Base-by-base conservation (phyloP, 2,329 filamentous ascomycete species). In the Daldinia sp. region DNA sequence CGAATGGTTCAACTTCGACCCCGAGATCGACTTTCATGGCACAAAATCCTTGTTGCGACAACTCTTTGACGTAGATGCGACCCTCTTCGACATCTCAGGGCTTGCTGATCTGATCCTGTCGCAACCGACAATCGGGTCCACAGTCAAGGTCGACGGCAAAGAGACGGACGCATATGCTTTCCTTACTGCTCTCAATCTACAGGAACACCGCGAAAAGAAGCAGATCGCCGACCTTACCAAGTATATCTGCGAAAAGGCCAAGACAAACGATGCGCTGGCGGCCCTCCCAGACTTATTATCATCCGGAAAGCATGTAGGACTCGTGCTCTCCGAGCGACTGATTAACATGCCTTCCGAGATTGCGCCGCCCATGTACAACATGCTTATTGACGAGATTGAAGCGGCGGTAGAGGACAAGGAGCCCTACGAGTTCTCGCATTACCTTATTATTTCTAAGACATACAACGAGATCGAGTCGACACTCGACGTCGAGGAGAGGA, bases 291-390 rank as follows among this genome's bases (percentile, higher is more conserved):
- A 82, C n/a, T 79, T 92, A n/a, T 77, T 93, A 63, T 78, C 80
- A 4, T 78, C 79, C 11, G 78, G 80, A 17, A 80, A 84, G 58
- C 88, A 93, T 57, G 85, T 97, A 58, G 95, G 93, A 3, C 81
- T 99, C 13, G 85, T 99, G 25, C 83, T 99, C n/a, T 92, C 93
- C 2, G 95, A 99, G 78, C 88, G 94, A 19, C 83, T 98, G 72
- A 93, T 99, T 82, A 99, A 99, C 81, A 94, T 97, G 83, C 95
- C 95, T n/a, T 83, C 92, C 13, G 92, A 98, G 78, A 89, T 97
- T 66, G 88, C 93, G 11, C 94, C 95, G 27, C 94, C 95, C 3
- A 91, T 98, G 87, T 98, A 97, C 84, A 88, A 85, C 51, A 97
- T 97, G 93, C 86, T 99, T 51, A 82, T 92, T 49, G 93, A 98